Base-by-base conservation (phyloP, 2,329 filamentous ascomycete genomes). In the Penicillium janthinellum region DNA sequence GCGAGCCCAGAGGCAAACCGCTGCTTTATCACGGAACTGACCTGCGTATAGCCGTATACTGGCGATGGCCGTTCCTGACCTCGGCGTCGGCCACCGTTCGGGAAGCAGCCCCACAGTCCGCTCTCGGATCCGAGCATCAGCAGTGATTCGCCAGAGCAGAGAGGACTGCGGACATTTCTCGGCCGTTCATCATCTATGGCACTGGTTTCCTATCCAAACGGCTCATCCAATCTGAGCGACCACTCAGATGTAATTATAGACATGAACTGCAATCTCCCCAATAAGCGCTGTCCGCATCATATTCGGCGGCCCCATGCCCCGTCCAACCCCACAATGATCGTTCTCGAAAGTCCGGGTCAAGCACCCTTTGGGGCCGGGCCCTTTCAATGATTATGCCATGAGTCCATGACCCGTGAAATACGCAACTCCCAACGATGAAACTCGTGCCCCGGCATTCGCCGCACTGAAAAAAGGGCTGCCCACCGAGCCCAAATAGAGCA, bases 191-290 rank as follows among this genome's bases (percentile, higher is more conserved):
- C 25, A 25, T 25, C 25, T 25, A 25, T 5, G 25, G 25, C 25
- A 5, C 25, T 25, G 45, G 20, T 5, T 28, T 6, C 44, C 15
- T 7, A 48, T 14, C 25, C 14, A 48, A 14, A 34, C 17, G 45
- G 25, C 11, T 48, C 22, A n/a, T n/a, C 45, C 45, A 49, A 49
- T 49, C 45, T 49, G 45, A 49, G 45, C 45, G 8, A 35, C 45
- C 28, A 35, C 35, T 34, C 1, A 28, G 28, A 35, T 49, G n/a
- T 12, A 5, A 20, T 20, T 20, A 20, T 20, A 20, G 25, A 35
- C n/a, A 48, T 34, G 45, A 22, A 48, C n/a, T 34, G 15, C 11
- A 7, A 17, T 10, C 45, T 48, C 10, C 45, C 45, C 20, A 48
- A 48, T 48, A 3, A 34, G 28, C 11, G 7, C 17, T 20, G 28